Evolutionary conservation across 2,329 filamentous ascomycete genomes (phyloP), one percentile per base, ranked within the genome.

Genomic region (Colletotrichum neosansevieriae): DNA sequence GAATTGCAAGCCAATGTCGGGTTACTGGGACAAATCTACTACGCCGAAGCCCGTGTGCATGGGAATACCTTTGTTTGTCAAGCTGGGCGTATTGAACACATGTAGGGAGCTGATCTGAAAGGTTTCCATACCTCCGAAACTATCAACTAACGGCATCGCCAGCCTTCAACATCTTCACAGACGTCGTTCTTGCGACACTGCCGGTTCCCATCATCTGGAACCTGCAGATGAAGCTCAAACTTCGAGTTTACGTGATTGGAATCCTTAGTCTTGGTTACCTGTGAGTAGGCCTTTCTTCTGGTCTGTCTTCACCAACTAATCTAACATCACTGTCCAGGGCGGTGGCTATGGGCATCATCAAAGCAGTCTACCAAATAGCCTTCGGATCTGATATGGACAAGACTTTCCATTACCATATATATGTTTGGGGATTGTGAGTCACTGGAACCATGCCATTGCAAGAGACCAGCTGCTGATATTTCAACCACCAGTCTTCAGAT

Each of bases 201-300:
- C 81, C 81, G 0, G 74, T 82, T 2, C 78, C 80, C 1, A 76
- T 84, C 59, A 79, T 83, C 53, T 80, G 79, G 77, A 73, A 73
- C 3, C 72, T 82, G 17, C 77, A 82, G 61, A 76, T 80, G 73
- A 79, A 79, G 71, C 72, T 71, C 10, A 75, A 75, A 17, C 76
- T 76, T 1, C 76, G 78, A 21, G 32, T 83, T 0, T 82, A 82
- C 13, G 73, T 84, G n/a, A 77, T 82, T 19, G 75, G 71, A 0
- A 79, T 84, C 59, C 73, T 83, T 9, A 79, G 79, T 45, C 73
- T 84, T 36, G 82, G 82, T 11, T 82, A 81, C 65, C 72, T 81
- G 79, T 80, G 68, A 49, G 78, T 71, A 24, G 6, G 3, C 1
- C 13, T 2, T 3, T 0, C 5, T 24, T 4, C 10, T 15, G 10